Base-by-base conservation (phyloP, 176 grass and related monocot genomes). In the Poa annua region DNA sequence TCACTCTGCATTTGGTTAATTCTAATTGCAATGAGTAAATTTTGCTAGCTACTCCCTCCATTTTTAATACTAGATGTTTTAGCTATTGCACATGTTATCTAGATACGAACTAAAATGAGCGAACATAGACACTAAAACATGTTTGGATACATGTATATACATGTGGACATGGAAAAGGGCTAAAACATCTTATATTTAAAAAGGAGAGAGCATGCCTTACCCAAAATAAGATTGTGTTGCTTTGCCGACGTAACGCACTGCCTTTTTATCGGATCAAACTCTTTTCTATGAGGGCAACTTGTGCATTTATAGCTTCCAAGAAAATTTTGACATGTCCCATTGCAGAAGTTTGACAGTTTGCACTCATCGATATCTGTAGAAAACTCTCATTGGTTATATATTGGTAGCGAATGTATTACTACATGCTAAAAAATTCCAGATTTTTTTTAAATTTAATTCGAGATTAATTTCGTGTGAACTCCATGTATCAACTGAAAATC, bases 331-430 rank as follows among this genome's bases (percentile, higher is more conserved):
- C 55, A 62, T 32, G 26, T 10, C 42, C 34, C 56, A 66, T 75
- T 59, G 55, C 68, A 83, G 9, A 1, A 12, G 19, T 83, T 83
- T 15, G 32, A 49, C 7, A 22, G 12, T 22, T 4, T 11, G 26
- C 81, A 75, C 36, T 83, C 81, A 61, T 83, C 11, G 0, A 83
- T n/a, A 15, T 83, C 68, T 83, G 34, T 7, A 61, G 4, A 55
- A 8, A 35, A 44, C 39, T 62, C 33, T 19, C 12, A 25, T 17
- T 62, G 57, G 17, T 19, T 54, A 66, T 38, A 20, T 38, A 66
- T 38, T 20, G 6, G 64, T 38, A 8, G 64, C 6, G 1, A 66
- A 63, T 32, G 12, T 55, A 55, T 55, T 20, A 55, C 19, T 55
- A n/a, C 41, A 0, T 9, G 1, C 41, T 7, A 39, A 39, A 63